These are phyloP conservation scores for Fusarium falciforme DNA, from an alignment of 2,329 filamentous ascomycete species.

Conservation along the genomic window DNA sequence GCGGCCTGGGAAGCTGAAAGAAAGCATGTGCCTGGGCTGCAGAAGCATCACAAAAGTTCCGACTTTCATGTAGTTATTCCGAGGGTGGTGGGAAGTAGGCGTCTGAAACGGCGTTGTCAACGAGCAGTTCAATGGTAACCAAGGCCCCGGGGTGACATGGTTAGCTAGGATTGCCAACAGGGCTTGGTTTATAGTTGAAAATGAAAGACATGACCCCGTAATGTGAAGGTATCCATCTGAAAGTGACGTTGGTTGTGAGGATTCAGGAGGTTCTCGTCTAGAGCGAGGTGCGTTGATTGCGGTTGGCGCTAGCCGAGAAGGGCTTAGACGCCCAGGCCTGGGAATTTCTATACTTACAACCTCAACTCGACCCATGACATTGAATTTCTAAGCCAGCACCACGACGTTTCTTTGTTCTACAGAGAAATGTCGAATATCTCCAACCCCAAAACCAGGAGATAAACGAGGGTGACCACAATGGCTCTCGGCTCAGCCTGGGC, in stretches of 20 bases:
- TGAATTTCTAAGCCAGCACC: slow-evolving; percentile 1
- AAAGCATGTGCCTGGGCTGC: slow-evolving; percentile 33
- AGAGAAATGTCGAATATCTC: slow-evolving; percentile 11
- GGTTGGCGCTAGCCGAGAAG: slow-evolving; percentile 36
- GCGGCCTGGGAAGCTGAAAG: slow-evolving; percentile 36
- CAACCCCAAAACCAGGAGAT: background rate
- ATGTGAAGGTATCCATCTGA: background rate
- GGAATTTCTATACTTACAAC: slow-evolving; percentile 24
- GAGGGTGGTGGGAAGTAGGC: slow-evolving; percentile 39
- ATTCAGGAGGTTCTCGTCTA: background rate
- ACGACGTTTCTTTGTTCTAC: slow-evolving; percentile 2
- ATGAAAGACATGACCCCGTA: background rate
- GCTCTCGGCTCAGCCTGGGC: slow-evolving; percentile 52
- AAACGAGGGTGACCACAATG: slow-evolving; percentile 43
- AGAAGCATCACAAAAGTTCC: slow-evolving; percentile 45
- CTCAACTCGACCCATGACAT: slow-evolving; percentile 8
- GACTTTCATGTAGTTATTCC: slow-evolving; percentile 45
- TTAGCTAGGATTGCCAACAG: background rate
- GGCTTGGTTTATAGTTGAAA: background rate
- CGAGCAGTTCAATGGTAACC: slow-evolving; percentile 38
- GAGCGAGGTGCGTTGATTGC: background rate
- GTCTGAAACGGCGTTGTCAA: slow-evolving; percentile 45
- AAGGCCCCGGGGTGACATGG: background rate
- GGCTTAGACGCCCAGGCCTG: slow-evolving; percentile 27
- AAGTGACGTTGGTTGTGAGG: background rate